Base-by-base conservation (phyloP, 2,329 filamentous ascomycete genomes). In the Fusarium brevicatenulatum region DNA sequence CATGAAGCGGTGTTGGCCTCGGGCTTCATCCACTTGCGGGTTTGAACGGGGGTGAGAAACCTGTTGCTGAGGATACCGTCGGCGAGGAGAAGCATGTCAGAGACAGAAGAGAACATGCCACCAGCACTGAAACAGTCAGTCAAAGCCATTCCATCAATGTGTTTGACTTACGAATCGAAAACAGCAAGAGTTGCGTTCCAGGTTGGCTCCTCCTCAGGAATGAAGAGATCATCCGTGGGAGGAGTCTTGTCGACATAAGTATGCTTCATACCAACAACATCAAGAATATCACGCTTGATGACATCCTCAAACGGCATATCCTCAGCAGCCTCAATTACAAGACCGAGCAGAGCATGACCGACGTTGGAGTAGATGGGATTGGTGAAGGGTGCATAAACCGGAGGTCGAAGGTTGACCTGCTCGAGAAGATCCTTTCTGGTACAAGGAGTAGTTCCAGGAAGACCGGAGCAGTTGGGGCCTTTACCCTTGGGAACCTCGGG, bases 351-450 rank as follows among this genome's bases (percentile, higher is more conserved):
- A 3, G 82, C 77, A 25, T 85, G 85, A 2, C 81, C 86, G 7
- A 83, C 78, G 70, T 89, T 88, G 34, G 86, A 85, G 75, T 89
- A 89, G 6, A 82, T 79, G 0, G 87, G 85, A 6, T 80, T 83
- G 0, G 82, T 80, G 70, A 84, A 86, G 0, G 86, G 82, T 0
- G 78, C 74, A 56, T 84, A 86, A 4, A 82, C 78, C 0, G 86
- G 85, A 39, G 78, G 74, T 15, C 76, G 73, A 21, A 70, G 68
- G 44, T 78, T 78, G 43, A 81, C 71, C 11, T 78, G 68, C 10
- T 69, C 43, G 4, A 81, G 66, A 3, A 81, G 68, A 46, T 82
- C 78, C 9, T 78, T 71, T 60, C 56, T 68, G 8, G 71, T 79
- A 30, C 83, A 81, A 4, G 79, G 72, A 1, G 70, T 72, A 1